Evolutionary conservation across 2,329 filamentous ascomycete species (phyloP), one percentile per base, ranked within the genome.

Genomic region (Didymella sp.): DNA sequence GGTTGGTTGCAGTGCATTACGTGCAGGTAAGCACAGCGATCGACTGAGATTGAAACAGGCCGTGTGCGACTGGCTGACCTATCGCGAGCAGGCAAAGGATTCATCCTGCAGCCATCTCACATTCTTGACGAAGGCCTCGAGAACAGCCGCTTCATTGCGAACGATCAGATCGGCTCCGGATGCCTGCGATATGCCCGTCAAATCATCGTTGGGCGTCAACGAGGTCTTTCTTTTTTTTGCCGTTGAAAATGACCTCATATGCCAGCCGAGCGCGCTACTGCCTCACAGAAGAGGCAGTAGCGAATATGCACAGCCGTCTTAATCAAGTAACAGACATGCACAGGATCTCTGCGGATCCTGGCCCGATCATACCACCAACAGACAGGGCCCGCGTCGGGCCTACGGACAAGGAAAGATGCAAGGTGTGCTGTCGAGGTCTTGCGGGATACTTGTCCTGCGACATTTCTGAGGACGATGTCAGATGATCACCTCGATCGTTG

Each of bases 261-360:
- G 21, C 33, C 35, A n/a, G 24, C 37, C 11, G 3, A 25, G 21
- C n/a, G n/a, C n/a, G n/a, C n/a, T n/a, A n/a, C 17, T 8, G 17
- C 24, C 19, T 49, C 28, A 33, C 37, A 40, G 41, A 44, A 28
- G 25, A 51, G 35, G 50, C 21, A 38, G 45, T 49, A 50, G 47
- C 38, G 51, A 55, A 30, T 47, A 64, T 66, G 63, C 63, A 59
- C 37, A 52, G 43, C 33, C 35, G 9, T 56, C 61, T 62, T 13
- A 54, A 64, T 59, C 42, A 49, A 51, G 63, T 52, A 56, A 62
- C 42, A 53, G 55, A 64, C 37, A 51, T 44, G 54, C 52, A 46
- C 57, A 48, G 44, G 37, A 54, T 51, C 41, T 62, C 24, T 53
- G 49, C 48, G 33, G 55, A 58, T 54, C 40, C 42, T 60, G 55